Conservation (phyloP, 1,284 basidiomycete species). For the Leccinum variabile region DNA sequence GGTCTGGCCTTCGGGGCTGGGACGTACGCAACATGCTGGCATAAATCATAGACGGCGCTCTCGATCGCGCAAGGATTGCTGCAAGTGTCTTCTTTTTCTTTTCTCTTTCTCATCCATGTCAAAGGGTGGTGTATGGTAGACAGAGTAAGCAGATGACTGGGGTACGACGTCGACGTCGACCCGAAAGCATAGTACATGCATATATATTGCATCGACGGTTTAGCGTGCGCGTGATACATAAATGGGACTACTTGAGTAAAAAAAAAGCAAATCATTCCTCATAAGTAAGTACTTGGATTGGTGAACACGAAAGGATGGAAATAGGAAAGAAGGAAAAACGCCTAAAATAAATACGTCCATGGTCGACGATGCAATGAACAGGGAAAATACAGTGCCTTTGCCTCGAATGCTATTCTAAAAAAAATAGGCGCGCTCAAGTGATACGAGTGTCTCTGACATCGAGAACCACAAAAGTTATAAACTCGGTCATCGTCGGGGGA, state of each 20-base stretch:
- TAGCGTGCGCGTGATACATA: not conserved
- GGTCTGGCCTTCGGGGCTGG: not conserved
- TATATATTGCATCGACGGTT: not conserved
- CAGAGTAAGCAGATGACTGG: not conserved
- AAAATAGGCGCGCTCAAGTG: slow-evolving; percentile 7
- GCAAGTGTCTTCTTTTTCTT: not conserved
- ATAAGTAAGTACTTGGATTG: not conserved
- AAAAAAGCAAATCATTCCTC: slow-evolving; percentile 7
- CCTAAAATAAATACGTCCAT: slow-evolving; percentile 26
- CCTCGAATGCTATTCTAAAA: slow-evolving; percentile 8
- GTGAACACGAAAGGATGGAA: not conserved
- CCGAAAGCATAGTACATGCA: not conserved
- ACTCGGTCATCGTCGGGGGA: not conserved
- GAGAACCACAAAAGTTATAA: not conserved
- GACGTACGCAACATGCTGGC: not conserved
- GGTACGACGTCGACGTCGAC: not conserved
- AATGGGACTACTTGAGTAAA: not conserved
- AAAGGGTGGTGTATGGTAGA: not conserved
- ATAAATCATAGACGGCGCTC: not conserved
- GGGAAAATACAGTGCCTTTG: not conserved
- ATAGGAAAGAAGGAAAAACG: not conserved
- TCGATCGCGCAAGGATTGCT: not conserved
- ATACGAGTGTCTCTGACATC: slow-evolving; percentile 14
- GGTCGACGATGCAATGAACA: slow-evolving; percentile 19
- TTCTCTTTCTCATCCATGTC: not conserved